Conservation (phyloP, 2,329 filamentous ascomycete species). For the Diaporthe humulicola region DNA sequence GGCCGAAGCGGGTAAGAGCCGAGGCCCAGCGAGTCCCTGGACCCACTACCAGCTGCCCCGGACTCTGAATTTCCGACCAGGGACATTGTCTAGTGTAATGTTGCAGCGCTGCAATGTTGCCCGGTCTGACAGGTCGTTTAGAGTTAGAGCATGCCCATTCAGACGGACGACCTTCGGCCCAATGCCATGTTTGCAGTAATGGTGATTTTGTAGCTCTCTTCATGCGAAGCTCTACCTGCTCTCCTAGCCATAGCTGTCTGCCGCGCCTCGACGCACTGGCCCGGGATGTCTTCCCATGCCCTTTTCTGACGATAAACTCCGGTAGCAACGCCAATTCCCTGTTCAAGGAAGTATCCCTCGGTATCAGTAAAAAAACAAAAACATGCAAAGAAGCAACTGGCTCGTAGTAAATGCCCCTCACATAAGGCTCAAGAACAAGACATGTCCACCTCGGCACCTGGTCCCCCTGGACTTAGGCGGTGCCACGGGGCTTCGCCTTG, state of each 20-base stretch:
- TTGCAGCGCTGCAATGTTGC: constrained; percentile 13
- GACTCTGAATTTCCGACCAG: constrained; percentile 18
- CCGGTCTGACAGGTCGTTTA: constrained; percentile 19
- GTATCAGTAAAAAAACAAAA: constrained; percentile 24
- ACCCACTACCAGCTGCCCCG: background rate
- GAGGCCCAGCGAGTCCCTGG: constrained; percentile 16
- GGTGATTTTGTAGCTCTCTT: constrained; percentile 15
- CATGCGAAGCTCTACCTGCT: background rate
- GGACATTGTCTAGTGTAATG: constrained; percentile 5
- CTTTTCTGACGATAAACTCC: constrained; percentile 34
- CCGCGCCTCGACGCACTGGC: background rate
- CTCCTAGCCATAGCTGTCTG: constrained; percentile 6
- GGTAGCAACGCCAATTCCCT: constrained; percentile 35
- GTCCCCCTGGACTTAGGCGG: constrained; percentile 52
- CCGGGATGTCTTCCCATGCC: background rate
- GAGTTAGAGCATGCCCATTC: background rate
- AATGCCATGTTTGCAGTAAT: background rate
- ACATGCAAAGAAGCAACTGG: constrained; percentile 3
- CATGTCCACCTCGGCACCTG: background rate
- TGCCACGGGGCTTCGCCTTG: constrained; percentile 86
- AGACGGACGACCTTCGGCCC: background rate
- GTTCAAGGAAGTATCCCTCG: constrained; percentile 25
- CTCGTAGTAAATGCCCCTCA: background rate
- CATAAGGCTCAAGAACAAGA: background rate
- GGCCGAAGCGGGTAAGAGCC: constrained; percentile 34